These are phyloP conservation scores for Phytophthora brassicae DNA, from an alignment of 352 stramenopile species.

Conservation along the genomic window DNA sequence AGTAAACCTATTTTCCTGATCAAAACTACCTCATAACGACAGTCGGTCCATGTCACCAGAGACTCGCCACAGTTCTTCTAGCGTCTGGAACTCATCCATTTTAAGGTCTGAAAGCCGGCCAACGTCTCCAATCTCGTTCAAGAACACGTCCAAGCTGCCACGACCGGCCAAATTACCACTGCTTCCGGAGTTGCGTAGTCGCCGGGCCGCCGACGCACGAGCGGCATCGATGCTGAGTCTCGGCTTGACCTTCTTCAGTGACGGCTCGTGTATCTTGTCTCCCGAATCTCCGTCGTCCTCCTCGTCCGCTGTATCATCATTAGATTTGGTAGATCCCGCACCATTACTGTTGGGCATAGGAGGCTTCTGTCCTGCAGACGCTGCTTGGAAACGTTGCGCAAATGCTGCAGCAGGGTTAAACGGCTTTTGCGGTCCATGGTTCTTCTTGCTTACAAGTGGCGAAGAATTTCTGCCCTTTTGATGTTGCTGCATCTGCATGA, in stretches of 20 bases:
- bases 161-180: conserved; percentile 52
- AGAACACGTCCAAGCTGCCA: conserved; percentile 71
- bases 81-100: conserved; percentile 83
- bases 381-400: conserved; percentile 50
- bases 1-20: conserved; percentile 18
- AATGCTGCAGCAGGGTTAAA: conserved; percentile 62
- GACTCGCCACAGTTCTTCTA: conserved; percentile 82
- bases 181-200: conserved; percentile 65
- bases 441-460: conserved; percentile 11
- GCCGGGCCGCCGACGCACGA: conserved; percentile 64
- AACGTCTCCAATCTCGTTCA: conserved; percentile 81
- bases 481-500: conserved; percentile 58
- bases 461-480: conserved; percentile 31
- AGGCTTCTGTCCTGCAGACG: conserved; percentile 32
- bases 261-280: conserved; percentile 47
- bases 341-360: conserved; percentile 36
- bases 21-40: conserved; percentile 55
- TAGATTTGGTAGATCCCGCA: conserved; percentile 36
- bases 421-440: conserved; percentile 24
- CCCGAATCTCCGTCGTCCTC: conserved; percentile 43
- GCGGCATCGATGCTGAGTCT: conserved; percentile 77
- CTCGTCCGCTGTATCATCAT: conserved; percentile 37
- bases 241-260: conserved; percentile 74
- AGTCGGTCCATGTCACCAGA: conserved; percentile 85
- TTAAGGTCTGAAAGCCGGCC: conserved; percentile 82